A percentile compares a stretch with the other conserved stretches of the same genome.
These are phyloP conservation scores for Neospermospora avenae DNA, from an alignment of 2,329 filamentous ascomycete genomes.

Conservation along the genomic window DNA sequence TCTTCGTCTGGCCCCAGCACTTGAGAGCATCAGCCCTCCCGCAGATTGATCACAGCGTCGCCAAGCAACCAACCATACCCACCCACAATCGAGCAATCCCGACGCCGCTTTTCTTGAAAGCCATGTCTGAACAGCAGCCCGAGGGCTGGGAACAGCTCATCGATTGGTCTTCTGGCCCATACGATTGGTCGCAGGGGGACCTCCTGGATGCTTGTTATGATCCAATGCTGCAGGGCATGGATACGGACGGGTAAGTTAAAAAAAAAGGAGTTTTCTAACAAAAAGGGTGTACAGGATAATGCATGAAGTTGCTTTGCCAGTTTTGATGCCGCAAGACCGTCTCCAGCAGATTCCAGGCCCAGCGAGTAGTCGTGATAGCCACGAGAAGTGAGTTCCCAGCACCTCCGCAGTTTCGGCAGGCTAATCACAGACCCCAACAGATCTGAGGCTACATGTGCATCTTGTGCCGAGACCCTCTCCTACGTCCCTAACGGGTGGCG, in stretches of 20 bases:
- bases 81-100: not conserved
- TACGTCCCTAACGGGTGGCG: too few relatives aligned
- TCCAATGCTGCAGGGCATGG: conserved; percentile 13
- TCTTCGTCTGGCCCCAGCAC: not conserved
- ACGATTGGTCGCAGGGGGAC: conserved; percentile 18
- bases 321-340: too few relatives aligned
- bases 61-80: not conserved
- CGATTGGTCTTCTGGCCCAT: too few relatives aligned
- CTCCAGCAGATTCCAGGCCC: too few relatives aligned
- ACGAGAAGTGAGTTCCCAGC: too few relatives aligned
- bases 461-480: too few relatives aligned
- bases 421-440: too few relatives aligned
- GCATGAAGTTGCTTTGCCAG: too few relatives aligned
- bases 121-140: conserved; percentile 18
- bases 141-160: not conserved
- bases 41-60: not conserved
- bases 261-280: conserved; percentile 31
- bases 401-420: too few relatives aligned
- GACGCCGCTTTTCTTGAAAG: conserved; percentile 19
- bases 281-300: conserved; percentile 30
- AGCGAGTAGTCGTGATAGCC: too few relatives aligned
- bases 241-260: conserved; percentile 23
- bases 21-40: not conserved
- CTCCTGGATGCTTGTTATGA: conserved; percentile 22
- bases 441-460: too few relatives aligned